These are phyloP conservation scores for Aurantiochytrium sp. DNA, from an alignment of 108 stramenopile genomes.

Conservation along the genomic window DNA sequence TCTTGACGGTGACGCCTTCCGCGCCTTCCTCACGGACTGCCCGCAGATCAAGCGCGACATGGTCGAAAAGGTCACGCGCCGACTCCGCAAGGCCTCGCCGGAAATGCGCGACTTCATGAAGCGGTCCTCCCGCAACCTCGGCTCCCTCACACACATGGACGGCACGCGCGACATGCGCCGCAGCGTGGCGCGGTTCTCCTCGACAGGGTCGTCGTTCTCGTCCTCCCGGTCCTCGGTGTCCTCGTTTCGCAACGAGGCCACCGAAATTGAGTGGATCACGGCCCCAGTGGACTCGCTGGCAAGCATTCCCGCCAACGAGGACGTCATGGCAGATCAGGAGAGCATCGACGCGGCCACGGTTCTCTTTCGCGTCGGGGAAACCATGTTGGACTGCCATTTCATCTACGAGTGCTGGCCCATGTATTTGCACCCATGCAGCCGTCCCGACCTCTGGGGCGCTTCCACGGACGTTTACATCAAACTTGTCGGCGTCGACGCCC, in stretches of 20 bases:
- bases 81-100: neutral
- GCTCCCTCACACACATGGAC: neutral
- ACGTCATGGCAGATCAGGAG: neutral
- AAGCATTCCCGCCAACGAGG: neutral
- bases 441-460: conserved; percentile 3
- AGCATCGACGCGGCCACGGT: neutral
- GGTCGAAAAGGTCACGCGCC: neutral
- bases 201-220: neutral
- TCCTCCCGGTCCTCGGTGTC: neutral
- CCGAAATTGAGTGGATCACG: conserved; percentile 21
- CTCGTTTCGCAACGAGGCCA: neutral
- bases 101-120: neutral
- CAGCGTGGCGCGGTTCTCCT: neutral
- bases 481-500: neutral
- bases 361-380: neutral
- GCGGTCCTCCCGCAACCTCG: neutral
- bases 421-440: neutral
- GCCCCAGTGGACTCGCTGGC: neutral
- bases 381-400: neutral
- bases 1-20: neutral
- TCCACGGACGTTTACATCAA: neutral
- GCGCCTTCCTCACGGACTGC: neutral
- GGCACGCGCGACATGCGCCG: neutral
- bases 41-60: conserved; percentile 23
- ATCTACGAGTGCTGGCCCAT: conserved; percentile 24